A percentile compares a stretch with the other conserved stretches of the same genome.
Evolutionary conservation across 2,329 filamentous ascomycete genomes (phyloP).

Genomic region (Talaromyces atroroseus): DNA sequence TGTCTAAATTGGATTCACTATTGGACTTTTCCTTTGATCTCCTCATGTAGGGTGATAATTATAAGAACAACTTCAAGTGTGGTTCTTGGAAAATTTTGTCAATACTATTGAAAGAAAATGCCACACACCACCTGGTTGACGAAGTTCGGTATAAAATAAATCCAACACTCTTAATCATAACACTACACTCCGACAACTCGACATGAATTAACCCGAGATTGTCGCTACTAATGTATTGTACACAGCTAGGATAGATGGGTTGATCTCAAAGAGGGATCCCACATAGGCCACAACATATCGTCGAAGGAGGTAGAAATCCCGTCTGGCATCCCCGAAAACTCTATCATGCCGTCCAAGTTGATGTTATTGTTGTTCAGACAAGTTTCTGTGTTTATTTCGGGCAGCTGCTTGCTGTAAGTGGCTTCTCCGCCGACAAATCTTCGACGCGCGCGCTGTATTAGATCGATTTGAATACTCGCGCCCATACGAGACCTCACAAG

Average conservation of each 20-base stretch:
- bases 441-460: not conserved
- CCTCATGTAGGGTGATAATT: too few relatives aligned
- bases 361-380: not conserved
- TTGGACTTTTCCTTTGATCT: too few relatives aligned
- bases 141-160: too few relatives aligned
- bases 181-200: not conserved
- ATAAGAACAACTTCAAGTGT: too few relatives aligned
- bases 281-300: not conserved
- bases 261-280: not conserved
- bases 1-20: too few relatives aligned
- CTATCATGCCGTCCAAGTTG: not conserved
- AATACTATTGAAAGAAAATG: too few relatives aligned
- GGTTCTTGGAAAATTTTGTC: too few relatives aligned
- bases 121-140: too few relatives aligned
- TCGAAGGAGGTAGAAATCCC: not conserved
- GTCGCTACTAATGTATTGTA: not conserved
- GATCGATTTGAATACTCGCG: not conserved
- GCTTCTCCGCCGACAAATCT: not conserved
- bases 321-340: not conserved
- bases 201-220: not conserved
- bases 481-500: not conserved
- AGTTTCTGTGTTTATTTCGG: not conserved
- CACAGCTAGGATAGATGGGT: not conserved
- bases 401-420: not conserved
- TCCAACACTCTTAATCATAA: too few relatives aligned